Percentiles rank a stretch among this genome's conserved stretches.
These are phyloP conservation scores for Galerina marginata DNA, from an alignment of 768 basidiomycete genomes.

Conservation along the genomic window DNA sequence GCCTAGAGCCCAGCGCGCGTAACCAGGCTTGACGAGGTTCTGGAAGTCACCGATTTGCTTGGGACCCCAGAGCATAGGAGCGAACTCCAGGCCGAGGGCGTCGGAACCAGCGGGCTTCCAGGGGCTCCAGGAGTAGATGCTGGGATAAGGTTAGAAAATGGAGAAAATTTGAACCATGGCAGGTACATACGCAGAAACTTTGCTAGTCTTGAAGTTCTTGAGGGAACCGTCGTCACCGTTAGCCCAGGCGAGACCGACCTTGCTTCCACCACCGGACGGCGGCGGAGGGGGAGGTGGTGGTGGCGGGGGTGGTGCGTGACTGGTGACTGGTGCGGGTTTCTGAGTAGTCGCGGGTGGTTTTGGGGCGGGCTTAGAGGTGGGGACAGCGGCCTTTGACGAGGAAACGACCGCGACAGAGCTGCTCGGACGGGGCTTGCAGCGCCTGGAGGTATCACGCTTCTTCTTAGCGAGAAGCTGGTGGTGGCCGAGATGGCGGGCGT, in stretches of 20 bases:
- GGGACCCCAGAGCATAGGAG: slow-evolving; percentile 76
- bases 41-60: slow-evolving; percentile 56
- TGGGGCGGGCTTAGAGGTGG: slow-evolving; percentile 15
- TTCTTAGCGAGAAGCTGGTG: slow-evolving; percentile 56
- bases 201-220: slow-evolving; percentile 50
- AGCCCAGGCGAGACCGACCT: slow-evolving; percentile 74
- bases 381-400: background rate
- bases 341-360: slow-evolving; percentile 22
- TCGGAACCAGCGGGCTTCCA: slow-evolving; percentile 45
- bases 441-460: slow-evolving; percentile 52
- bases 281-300: slow-evolving; percentile 19
- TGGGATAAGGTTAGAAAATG: slow-evolving; percentile 18
- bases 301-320: slow-evolving; percentile 13
- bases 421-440: slow-evolving; percentile 62
- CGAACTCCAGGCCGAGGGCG: slow-evolving; percentile 54
- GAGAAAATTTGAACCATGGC: background rate
- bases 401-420: slow-evolving; percentile 17
- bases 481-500: slow-evolving; percentile 50
- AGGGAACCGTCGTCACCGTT: slow-evolving; percentile 57
- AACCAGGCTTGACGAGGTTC: slow-evolving; percentile 50
- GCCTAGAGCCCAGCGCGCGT: slow-evolving; percentile 57
- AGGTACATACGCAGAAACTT: slow-evolving; percentile 47
- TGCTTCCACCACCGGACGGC: slow-evolving; percentile 34
- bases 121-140: slow-evolving; percentile 74
- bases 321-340: slow-evolving; percentile 17